Evolutionary conservation across 176 grass and related monocot genomes (phyloP), one percentile per base, ranked within the genome.

Genomic region (Lolium multiflorum): DNA sequence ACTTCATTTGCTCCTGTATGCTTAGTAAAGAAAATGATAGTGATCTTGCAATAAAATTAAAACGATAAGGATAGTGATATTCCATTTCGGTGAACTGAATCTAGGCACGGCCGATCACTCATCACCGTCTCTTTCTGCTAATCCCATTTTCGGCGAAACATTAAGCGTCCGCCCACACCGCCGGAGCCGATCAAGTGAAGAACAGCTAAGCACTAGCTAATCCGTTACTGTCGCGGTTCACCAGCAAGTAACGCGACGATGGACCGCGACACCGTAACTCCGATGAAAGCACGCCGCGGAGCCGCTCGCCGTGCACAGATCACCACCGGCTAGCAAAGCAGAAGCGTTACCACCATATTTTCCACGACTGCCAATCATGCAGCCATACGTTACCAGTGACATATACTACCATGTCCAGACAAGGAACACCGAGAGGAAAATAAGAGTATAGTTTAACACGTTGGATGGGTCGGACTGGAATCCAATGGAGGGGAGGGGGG

Each of bases 181-280:
- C 51, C 15, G 15, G 10, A 9, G 46, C 15, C 31, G 31, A 35
- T 35, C 31, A 35, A 24, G 72, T 50, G 73, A 6, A 3, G 5
- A 83, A 69, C 71, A 77, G 79, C 79, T 88, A 76, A 47, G 12
- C 9, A 0, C 7, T 51, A 46, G 69, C 71, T 52, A 75, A 13
- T 13, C 51, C 80, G 67, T 49, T 57, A 24, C 72, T 44, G 8
- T 24, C 50, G 4, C 62, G 73, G 25, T 60, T 88, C 62, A 50
- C 13, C 51, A 49, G 39, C 73, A 39, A 18, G 86, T 3, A 54
- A 22, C 71, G 16, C 70, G 76, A 44, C 55, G 26, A 48, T 61
- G 11, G 51, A 69, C n/a, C 47, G 48, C 35, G 79, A 76, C 61
- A 21, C 56, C 86, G 46, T 64, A 48, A 54, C 60, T 69, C 16